Conservation (phyloP, 2,329 filamentous ascomycete species). For the Eutypella sp. region DNA sequence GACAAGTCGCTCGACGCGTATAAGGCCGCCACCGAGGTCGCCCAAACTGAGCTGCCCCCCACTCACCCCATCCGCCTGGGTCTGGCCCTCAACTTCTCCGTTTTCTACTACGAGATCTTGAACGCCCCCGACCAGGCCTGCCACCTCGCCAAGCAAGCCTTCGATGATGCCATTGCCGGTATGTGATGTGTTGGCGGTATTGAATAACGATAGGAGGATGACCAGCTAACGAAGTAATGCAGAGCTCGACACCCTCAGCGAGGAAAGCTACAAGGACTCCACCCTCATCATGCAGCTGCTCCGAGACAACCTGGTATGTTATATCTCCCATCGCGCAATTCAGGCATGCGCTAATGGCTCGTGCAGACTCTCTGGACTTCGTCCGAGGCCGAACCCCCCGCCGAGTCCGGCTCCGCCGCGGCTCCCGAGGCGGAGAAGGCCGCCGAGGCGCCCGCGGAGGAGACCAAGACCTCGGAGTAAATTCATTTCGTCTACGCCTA, state of each 20-base stretch:
- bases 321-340: not conserved
- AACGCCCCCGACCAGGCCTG: constrained; percentile 98
- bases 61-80: constrained; percentile 92
- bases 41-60: constrained; percentile 80
- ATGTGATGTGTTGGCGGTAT: constrained; percentile 17
- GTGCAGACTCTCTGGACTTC: constrained; percentile 95
- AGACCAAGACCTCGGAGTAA: constrained; percentile 66
- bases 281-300: constrained; percentile 98
- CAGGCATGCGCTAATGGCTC: constrained; percentile 24
- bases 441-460: constrained; percentile 52
- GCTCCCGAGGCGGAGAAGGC: constrained; percentile 53
- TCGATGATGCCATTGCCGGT: constrained; percentile 91
- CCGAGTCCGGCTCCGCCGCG: constrained; percentile 49
- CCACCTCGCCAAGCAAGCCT: constrained; percentile 94
- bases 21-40: constrained; percentile 89
- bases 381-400: constrained; percentile 81
- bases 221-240: constrained; percentile 20
- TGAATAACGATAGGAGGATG: not conserved
- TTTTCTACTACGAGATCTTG: constrained; percentile 99
- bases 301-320: constrained; percentile 84
- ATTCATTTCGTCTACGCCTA: constrained; percentile 27
- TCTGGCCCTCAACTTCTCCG: constrained; percentile 91
- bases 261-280: constrained; percentile 99
- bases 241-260: constrained; percentile 94
- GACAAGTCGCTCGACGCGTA: constrained; percentile 95